These are phyloP conservation scores for Ogataea pilisensis DNA, from an alignment of 805 yeast genomes.

Conservation along the genomic window DNA sequence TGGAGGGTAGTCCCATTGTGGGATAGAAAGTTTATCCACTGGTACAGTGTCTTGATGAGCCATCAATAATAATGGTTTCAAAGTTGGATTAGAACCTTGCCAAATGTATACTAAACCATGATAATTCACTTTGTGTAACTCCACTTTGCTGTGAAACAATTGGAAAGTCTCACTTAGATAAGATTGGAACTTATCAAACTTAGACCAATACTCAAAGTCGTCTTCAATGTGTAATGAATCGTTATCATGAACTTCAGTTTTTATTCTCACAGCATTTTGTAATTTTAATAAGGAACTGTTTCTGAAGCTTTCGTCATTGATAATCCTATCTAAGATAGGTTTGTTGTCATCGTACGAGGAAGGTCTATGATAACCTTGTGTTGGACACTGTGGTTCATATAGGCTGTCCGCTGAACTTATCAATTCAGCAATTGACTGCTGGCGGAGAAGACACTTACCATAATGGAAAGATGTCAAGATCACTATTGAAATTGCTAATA, in stretches of 20 bases:
- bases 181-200: slow-evolving; percentile 32
- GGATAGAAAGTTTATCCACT: slow-evolving; percentile 36
- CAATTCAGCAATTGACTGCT: too few species aligned
- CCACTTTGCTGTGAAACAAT: slow-evolving; percentile 29
- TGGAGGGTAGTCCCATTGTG: slow-evolving; percentile 35
- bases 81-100: slow-evolving; percentile 31
- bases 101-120: slow-evolving; percentile 38
- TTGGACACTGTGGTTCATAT: slow-evolving; percentile 19
- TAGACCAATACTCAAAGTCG: slow-evolving; percentile 44
- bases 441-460: too few species aligned
- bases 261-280: slow-evolving; percentile 57
- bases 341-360: slow-evolving; percentile 29
- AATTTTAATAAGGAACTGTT: slow-evolving; percentile 41
- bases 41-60: slow-evolving; percentile 55
- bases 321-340: slow-evolving; percentile 31
- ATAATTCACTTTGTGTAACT: slow-evolving; percentile 38
- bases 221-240: slow-evolving; percentile 40
- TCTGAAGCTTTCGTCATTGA: slow-evolving; percentile 35
- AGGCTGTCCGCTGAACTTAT: too few species aligned
- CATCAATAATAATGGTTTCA: slow-evolving; percentile 43
- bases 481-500: too few species aligned
- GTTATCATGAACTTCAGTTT: slow-evolving; percentile 61
- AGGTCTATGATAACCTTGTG: slow-evolving; percentile 2
- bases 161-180: slow-evolving; percentile 41
- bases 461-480: too few species aligned